Base-by-base conservation (phyloP, 208 protist genomes). In the Acanthamoeba sp. region DNA sequence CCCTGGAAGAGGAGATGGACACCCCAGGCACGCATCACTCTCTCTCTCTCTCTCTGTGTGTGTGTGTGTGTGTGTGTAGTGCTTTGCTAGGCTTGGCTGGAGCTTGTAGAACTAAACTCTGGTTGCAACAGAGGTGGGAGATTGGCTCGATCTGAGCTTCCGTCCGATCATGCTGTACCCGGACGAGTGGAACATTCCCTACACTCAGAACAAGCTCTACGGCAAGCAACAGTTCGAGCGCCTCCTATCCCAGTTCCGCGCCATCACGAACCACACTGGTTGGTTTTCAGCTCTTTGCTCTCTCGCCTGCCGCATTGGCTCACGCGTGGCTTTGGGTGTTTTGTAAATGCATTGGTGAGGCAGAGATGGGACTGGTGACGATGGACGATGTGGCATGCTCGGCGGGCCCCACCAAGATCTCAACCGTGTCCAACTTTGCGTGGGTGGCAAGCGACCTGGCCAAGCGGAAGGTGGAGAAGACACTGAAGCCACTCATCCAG, bases 191-290 rank as follows among this genome's bases (percentile, higher is more conserved):
- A 71, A 71, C 48, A 71, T 91, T 29, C 84, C 84, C 84, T 91
- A 91, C 84, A 27, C 84, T 29, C 32, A 62, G 48, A 91, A 91
- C 84, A 91, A 91, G 84, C 52, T 91, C 29, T 91, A 91, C 32
- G 84, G 84, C 57, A 62, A 71, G 34, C 84, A 91, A 20, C 84
- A 91, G 40, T 91, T 91, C 40, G 84, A 91, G 57, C 84, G 84
- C 32, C 48, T 91, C 55, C 48, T 91, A 10, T 91, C 84, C 12
- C 84, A 91, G 57, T 91, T 91, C 55, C 84, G 84, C 29, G 48
- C 84, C 48, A 69, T 91, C 57, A 50, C 29, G 29, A 22, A 62
- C 18, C 84, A 91, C 84, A 85, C 76, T 12, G 76, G 76, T 85
- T n/a, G n/a, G n/a, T n/a, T n/a, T n/a, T n/a, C n/a, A n/a, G n/a